Evolutionary conservation across 148 eudicot species (phyloP).

Genomic region (Linanthus parryae): DNA sequence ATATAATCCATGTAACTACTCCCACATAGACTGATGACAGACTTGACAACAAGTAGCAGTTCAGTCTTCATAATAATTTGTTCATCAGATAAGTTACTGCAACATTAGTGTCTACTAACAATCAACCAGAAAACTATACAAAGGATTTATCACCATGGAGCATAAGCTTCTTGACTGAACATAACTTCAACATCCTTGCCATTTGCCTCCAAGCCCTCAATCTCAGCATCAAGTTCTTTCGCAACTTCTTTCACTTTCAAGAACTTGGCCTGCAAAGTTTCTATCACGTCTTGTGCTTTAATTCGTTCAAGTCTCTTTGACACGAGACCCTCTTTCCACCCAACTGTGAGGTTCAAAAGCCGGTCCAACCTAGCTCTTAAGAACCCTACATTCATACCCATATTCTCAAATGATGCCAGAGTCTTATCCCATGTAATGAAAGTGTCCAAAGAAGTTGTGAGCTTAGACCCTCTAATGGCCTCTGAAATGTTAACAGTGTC

Average conservation of each 20-base stretch:
- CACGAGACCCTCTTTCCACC: neutral
- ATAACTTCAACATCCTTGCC: neutral
- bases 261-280: neutral
- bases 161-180: conserved; percentile 13
- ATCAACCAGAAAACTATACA: no score
- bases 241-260: neutral
- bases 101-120: no score
- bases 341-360: conserved; percentile 9
- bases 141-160: conserved; percentile 21
- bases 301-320: conserved; percentile 7
- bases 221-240: conserved; percentile 5
- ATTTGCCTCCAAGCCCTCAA: conserved; percentile 4
- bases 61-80: no score
- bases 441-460: conserved; percentile 2
- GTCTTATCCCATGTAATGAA: conserved; percentile 12
- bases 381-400: conserved; percentile 23
- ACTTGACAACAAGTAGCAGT: no score
- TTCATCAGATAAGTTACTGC: no score
- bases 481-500: conserved; percentile 24
- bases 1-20: no score
- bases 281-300: conserved; percentile 13
- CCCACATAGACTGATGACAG: no score
- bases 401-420: conserved; percentile 8
- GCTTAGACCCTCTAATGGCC: conserved; percentile 12
- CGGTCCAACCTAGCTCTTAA: conserved; percentile 12